These are phyloP conservation scores for Sphaerosporella brunnea DNA, from an alignment of 495 filamentous ascomycete species.

Conservation along the genomic window DNA sequence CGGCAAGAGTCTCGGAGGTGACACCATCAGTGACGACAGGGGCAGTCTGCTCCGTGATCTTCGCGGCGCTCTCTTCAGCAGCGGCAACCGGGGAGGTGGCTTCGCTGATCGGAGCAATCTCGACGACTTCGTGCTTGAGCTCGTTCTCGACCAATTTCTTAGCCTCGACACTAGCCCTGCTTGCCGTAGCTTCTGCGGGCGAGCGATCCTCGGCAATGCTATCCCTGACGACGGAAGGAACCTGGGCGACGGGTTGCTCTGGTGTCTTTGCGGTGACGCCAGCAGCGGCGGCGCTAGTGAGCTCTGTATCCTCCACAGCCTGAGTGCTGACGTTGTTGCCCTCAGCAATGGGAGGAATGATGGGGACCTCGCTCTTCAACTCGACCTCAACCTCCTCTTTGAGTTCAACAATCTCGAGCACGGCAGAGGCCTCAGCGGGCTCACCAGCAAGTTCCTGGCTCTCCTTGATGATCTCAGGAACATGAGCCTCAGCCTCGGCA, in stretches of 20 bases:
- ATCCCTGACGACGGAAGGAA: constrained; percentile 56
- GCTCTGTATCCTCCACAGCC: constrained; percentile 30
- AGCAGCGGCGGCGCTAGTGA: constrained; percentile 18
- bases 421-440: constrained; percentile 42
- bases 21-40: constrained; percentile 5
- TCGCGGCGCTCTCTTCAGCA: constrained; percentile 1
- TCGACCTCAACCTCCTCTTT: constrained; percentile 35
- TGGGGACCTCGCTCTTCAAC: constrained; percentile 40
- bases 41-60: constrained; percentile 1
- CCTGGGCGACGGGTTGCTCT: constrained; percentile 33
- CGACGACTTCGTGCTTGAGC: constrained; percentile 18
- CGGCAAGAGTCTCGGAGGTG: constrained; percentile 5
- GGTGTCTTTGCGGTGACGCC: neutral
- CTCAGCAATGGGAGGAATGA: constrained; percentile 39
- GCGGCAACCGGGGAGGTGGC: constrained; percentile 36
- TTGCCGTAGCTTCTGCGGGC: constrained; percentile 53
- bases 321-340: constrained; percentile 35
- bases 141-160: constrained; percentile 48
- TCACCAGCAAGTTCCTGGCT: constrained; percentile 43
- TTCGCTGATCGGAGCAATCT: constrained; percentile 30
- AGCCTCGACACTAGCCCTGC: constrained; percentile 49
- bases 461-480: constrained; percentile 50
- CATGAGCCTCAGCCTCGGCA: constrained; percentile 14
- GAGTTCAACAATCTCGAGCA: constrained; percentile 33
- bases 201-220: constrained; percentile 46